Conservation (phyloP, 2,329 filamentous ascomycete species). For the Colletotrichum aenigma region DNA sequence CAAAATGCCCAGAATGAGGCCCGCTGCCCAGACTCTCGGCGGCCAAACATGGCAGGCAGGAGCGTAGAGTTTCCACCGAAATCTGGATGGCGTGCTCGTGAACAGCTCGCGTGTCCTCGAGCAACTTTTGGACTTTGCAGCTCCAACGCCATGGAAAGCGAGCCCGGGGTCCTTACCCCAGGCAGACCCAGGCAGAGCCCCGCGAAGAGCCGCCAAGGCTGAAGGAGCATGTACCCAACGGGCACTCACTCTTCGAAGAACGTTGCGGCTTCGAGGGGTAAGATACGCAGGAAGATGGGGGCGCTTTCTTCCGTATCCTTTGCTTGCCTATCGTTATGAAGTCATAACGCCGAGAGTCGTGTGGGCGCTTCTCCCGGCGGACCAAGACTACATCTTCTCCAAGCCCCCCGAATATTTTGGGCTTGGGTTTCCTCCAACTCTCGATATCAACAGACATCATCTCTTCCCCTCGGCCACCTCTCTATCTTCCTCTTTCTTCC, state of each 20-base stretch:
- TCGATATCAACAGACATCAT: conserved; percentile 1
- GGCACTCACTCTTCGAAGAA: background rate
- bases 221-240: background rate
- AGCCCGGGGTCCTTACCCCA: background rate
- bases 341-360: conserved; percentile 20
- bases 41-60: conserved; percentile 14
- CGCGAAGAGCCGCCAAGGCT: conserved; percentile 23
- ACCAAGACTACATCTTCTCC: conserved; percentile 17
- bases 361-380: background rate
- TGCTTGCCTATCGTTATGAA: conserved; percentile 17
- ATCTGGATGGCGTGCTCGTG: conserved; percentile 14
- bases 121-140: background rate
- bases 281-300: background rate
- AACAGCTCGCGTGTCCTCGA: conserved; percentile 10
- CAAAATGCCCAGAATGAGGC: conserved; percentile 13
- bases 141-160: conserved; percentile 3
- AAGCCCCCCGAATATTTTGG: background rate
- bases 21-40: conserved; percentile 18
- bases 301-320: background rate
- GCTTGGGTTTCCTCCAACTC: background rate
- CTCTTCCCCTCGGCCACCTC: background rate
- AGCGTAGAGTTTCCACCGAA: background rate
- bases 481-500: background rate
- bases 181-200: background rate
- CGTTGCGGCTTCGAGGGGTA: background rate